Base-by-base conservation (phyloP, 495 filamentous ascomycete genomes). In the Friedmanniomyces simplex region DNA sequence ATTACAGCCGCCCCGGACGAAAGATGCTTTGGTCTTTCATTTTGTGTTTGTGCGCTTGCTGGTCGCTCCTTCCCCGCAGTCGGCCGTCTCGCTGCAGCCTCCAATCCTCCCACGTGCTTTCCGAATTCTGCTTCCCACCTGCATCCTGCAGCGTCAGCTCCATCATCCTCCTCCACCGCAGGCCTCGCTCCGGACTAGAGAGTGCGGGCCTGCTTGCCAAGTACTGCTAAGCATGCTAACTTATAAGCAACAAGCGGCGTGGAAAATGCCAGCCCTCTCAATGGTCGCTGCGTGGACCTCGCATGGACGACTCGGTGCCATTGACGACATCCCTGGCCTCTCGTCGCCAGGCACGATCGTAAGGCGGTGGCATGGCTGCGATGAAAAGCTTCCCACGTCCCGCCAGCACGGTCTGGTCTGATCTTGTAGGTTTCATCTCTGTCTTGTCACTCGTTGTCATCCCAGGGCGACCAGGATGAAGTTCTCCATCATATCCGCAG, bases 381-480 rank as follows among this genome's bases (percentile, higher is more conserved):
- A n/a, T n/a, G 28, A 52, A 34, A 52, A 52, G 8, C 41, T 48
- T 26, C 10, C 55, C 41, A 20, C 47, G 50, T 43, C 47, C 34
- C n/a, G 26, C 11, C 11, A 50, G 32, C 37, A 25, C 32, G 18
- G 43, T 25, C 25, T 18, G n/a, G 24, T 14, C 2, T 30, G 14
- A 8, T 50, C 8, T 12, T 32, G n/a, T 25, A 58, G 30, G 21
- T 45, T 43, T 43, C 36, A 7, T 30, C 20, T 22, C 30, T 14
- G 25, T 24, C 55, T 51, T 39, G 16, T 20, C 24, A 20, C 37
- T 45, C 37, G 7, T 45, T 34, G 22, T 10, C 12, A 26, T 22
- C 45, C 28, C n/a, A n/a, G 63, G 86, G 83, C 83, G 82, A 39
- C 22, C 37, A 60, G 26, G 28, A 61, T 61, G 58, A 50, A 61